Percentiles rank a stretch among this genome's conserved stretches.
Conservation (phyloP, 805 yeast genomes). For the Yamadazyma ubonensis region DNA sequence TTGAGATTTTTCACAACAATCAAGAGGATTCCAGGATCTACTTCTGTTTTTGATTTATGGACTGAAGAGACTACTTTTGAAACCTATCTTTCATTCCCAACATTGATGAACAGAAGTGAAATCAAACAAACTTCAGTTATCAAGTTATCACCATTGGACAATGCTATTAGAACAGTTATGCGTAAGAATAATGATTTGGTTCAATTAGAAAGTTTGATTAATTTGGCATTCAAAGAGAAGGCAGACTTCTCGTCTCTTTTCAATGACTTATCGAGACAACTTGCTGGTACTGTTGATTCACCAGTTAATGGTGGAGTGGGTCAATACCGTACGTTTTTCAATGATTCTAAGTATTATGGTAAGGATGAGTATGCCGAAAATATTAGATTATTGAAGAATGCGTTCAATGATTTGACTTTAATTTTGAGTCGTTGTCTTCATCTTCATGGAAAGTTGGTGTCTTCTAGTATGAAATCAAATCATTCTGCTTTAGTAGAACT, state of each 20-base stretch:
- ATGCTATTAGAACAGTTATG: slow-evolving; percentile 67
- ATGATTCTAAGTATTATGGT: slow-evolving; percentile 34
- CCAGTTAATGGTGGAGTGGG: slow-evolving; percentile 94
- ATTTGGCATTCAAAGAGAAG: slow-evolving; percentile 51
- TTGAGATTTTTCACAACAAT: slow-evolving; percentile 67
- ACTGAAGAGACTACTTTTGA: slow-evolving; percentile 83
- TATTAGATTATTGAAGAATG: slow-evolving; percentile 40
- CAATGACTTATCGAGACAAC: slow-evolving; percentile 64
- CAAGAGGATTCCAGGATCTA: slow-evolving; percentile 71
- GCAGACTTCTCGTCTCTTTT: slow-evolving; percentile 49
- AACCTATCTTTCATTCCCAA: slow-evolving; percentile 76
- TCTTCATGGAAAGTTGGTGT: slow-evolving; percentile 66
- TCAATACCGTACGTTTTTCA: slow-evolving; percentile 70
- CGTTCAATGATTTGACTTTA: slow-evolving; percentile 68
- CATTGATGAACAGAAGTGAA: slow-evolving; percentile 82
- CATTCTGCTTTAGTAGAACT: slow-evolving; percentile 67
- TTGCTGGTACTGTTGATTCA: slow-evolving; percentile 85
- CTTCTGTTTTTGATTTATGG: slow-evolving; percentile 75
- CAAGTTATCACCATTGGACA: slow-evolving; percentile 78
- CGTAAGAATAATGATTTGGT: slow-evolving; percentile 71
- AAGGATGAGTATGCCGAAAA: slow-evolving; percentile 30
- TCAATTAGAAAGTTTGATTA: slow-evolving; percentile 61
- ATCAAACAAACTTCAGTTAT: slow-evolving; percentile 48
- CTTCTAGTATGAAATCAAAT: slow-evolving; percentile 53
- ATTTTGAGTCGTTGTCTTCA: slow-evolving; percentile 63